Percentiles rank a stretch among this genome's conserved stretches.
These are phyloP conservation scores for Leptomonas seymouri DNA, from an alignment of 208 protist genomes.

Conservation along the genomic window DNA sequence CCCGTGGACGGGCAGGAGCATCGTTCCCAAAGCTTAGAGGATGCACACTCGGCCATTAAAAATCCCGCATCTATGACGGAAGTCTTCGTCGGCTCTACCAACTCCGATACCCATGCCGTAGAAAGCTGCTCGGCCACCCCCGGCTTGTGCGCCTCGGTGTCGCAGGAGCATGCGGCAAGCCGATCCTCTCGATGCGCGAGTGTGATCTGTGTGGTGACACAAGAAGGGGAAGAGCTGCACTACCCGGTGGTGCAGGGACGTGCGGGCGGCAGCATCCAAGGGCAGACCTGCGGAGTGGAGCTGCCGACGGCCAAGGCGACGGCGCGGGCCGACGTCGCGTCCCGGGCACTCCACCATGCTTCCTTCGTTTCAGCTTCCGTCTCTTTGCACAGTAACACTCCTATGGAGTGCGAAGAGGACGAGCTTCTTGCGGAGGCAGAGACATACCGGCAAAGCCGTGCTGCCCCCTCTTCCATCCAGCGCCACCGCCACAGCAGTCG, in stretches of 20 bases:
- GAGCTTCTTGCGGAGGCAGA: slow-evolving; percentile 13
- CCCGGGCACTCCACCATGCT: slow-evolving; percentile 15
- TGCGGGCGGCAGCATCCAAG: slow-evolving; percentile 26
- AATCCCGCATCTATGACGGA: slow-evolving; percentile 17
- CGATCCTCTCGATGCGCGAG: background rate
- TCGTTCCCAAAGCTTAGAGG: background rate
- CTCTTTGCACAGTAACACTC: background rate
- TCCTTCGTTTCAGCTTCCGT: slow-evolving; percentile 1
- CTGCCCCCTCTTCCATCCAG: slow-evolving; percentile 27
- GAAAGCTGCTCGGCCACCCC: background rate
- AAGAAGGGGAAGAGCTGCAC: slow-evolving; percentile 19
- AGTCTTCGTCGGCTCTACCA: slow-evolving; percentile 12
- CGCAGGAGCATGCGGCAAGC: background rate
- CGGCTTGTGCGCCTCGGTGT: background rate
- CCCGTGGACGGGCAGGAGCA: background rate
- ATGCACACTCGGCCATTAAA: background rate
- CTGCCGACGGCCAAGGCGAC: background rate
- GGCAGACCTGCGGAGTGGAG: background rate
- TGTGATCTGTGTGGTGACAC: slow-evolving; percentile 25
- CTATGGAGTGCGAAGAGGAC: background rate
- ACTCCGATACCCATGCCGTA: background rate
- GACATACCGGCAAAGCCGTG: slow-evolving; percentile 27
- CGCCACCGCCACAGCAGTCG: slow-evolving; percentile 19
- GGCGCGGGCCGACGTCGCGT: background rate
- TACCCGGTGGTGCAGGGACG: slow-evolving; percentile 32